Evolutionary conservation across 208 protist genomes (phyloP), one percentile per base, ranked within the genome.

Genomic region (Leishmania aethiopica): DNA sequence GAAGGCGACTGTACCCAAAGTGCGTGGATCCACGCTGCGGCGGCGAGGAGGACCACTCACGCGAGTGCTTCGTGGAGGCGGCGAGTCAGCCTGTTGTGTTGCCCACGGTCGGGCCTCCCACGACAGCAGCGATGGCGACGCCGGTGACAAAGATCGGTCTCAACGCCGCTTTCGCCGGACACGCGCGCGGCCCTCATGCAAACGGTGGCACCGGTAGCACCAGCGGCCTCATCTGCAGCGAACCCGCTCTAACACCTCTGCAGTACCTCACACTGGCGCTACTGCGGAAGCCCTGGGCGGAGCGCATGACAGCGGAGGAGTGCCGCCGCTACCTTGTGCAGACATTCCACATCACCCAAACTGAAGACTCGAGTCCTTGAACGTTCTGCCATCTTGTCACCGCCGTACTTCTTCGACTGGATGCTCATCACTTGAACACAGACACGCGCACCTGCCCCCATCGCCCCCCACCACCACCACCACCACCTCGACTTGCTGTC

Each of bases 21-120:
- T 97, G 94, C 55, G 35, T 25, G 62, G 86, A 92, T 49, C 84
- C 83, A 22, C 79, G 83, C 60, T 92, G 89, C 69, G 10, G 51
- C 4, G 67, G 72, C 25, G 90, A 97, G 10, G 90, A 89, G 35
- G 90, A 91, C 67, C 94, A 97, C 90, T 90, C 91, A 49, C 87
- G 89, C 57, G 77, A 89, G 49, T 96, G 92, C 82, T 97, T 92
- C 71, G 89, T 97, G 25, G 89, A 86, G 51, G 87, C 89, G 35
- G 92, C 94, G 35, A 64, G 55, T 40, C 89, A 78, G 62, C 88
- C 91, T 19, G 88, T 94, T 32, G 70, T 84, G 55, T 72, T 92
- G 73, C 86, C 84, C 19, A 28, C 90, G 6, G 60, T 22, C 60
- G 59, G 35, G 70, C n/a, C 78, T 49, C 13, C 3, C 17, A n/a